Base-by-base conservation (phyloP, 2,329 filamentous ascomycete genomes). In the Paraconiothyrium brasiliense region DNA sequence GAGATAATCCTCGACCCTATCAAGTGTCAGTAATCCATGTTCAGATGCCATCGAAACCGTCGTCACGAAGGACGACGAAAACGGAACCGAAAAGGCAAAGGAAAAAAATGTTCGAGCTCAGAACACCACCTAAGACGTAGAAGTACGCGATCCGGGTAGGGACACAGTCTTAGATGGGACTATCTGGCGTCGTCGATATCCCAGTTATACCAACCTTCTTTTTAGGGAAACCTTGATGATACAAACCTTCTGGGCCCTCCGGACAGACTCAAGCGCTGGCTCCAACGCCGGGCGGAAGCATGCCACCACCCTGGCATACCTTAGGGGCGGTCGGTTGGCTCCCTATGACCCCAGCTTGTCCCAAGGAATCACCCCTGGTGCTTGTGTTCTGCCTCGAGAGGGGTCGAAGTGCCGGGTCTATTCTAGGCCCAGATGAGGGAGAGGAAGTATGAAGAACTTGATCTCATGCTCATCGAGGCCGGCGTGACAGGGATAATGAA, bases 251-350 rank as follows among this genome's bases (percentile, higher is more conserved):
- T 9, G 39, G 39, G 39, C 39, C 16, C 39, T 41, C 39, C 3
- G 39, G 34, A 41, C 34, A 52, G 35, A 39, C 43, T 37, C 54
- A 47, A 56, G 32, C 39, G 54, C 54, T 52, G 49, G 34, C 34
- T 52, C 34, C 34, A n/a, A 16, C 34, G 5, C 7, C 34, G 35
- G 49, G 22, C 34, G 49, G 35, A n/a, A 34, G 24, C 6, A 35
- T 20, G 20, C 35, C 49, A 39, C 49, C 27, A 39, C 49, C 49
- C 34, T 41, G 49, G 20, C 49, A n/a, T n/a, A 52, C 41, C 49
- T 22, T 52, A 50, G 48, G 32, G 39, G 37, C 5, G 1, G 37
- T 6, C 37, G 4, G n/a, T 16, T 39, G 35, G 16, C 35, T 41
- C 13, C 35, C 35, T 52, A 41, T 39, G n/a, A 52, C 35, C 41